Evolutionary conservation across 2,329 filamentous ascomycete species (phyloP).

Genomic region (Macrophomina pseudophaseolina): DNA sequence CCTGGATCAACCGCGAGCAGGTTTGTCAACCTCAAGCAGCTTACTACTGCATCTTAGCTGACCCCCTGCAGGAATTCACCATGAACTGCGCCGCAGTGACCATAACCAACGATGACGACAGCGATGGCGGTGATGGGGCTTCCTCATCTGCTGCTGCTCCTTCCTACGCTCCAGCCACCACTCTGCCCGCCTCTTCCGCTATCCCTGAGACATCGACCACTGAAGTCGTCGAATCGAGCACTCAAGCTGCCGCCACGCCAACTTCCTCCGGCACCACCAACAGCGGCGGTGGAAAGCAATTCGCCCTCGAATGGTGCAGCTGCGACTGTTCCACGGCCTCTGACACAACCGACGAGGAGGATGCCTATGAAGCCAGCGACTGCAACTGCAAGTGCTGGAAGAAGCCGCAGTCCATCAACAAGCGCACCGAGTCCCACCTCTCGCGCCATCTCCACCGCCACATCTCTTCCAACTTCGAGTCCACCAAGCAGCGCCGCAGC

Average conservation of each 20-base stretch:
- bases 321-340: conserved; percentile 17
- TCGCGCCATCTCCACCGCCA: conserved; percentile 22
- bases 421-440: conserved; percentile 11
- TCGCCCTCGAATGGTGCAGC: conserved; percentile 25
- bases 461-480: not conserved
- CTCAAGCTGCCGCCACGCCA: conserved; percentile 11
- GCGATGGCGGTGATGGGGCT: not conserved
- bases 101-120: conserved; percentile 38
- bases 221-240: not conserved
- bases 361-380: conserved; percentile 23
- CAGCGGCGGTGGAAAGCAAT: conserved; percentile 20
- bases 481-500: conserved; percentile 2
- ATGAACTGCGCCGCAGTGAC: conserved; percentile 53
- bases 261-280: conserved; percentile 27
- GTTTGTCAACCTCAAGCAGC: conserved; percentile 29
- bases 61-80: conserved; percentile 42
- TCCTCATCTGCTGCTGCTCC: not conserved
- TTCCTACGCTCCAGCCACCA: not conserved
- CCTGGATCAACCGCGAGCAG: conserved; percentile 55
- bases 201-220: not conserved
- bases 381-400: conserved; percentile 26
- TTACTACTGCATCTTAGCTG: conserved; percentile 28
- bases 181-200: not conserved
- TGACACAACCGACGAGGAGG: not conserved
- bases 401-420: conserved; percentile 7